Base-by-base conservation (phyloP, 78 protist genomes). In the Dictyostelium firmibasis region DNA sequence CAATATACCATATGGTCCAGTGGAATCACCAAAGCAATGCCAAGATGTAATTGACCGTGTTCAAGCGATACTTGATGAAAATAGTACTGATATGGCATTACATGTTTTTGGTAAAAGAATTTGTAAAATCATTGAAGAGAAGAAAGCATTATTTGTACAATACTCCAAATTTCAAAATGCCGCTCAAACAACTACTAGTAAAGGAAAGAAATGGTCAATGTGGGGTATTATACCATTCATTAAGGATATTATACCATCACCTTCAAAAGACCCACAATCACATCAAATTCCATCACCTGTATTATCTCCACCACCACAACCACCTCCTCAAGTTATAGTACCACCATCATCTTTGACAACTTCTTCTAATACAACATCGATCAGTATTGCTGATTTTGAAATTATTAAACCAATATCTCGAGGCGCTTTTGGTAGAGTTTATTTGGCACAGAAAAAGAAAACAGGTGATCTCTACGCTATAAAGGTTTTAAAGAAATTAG, bases 391-490 rank as follows among this genome's bases (percentile, higher is more conserved):
- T 0, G 98, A 97, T 79, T 97, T 95, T 87, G 97, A 86, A 69
- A 93, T 95, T 41, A 44, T 96, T 43, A 97, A 97, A 86, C 98
- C 98, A 72, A 97, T 97, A 31, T 76, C 92, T 3, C 13, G 98
- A 10, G 98, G 98, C 4, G 98, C 98, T 3, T 97, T 93, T 64
- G 98, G 98, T 20, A 70, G 92, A 18, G 96, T 96, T 38, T 97
- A 84, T 43, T 83, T 97, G 4, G 98, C 97, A 4, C 84, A 87
- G n/a, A 97, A 96, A 75, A 97, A 96, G 94, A 88, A 84, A 47
- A 93, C 97, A 9, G 96, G 97, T 14, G 97, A 97, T 83, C 89
- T 96, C 35, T 97, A 93, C 81, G 98, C 98, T 35, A 97, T 97
- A 78, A 97, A 97, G 67, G 98, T 96, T 5, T 53, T 97, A 72